phyloP scores from a whole-genome alignment of 805 yeast genomes.

The Cyberlindnera galapagoensis region DNA sequence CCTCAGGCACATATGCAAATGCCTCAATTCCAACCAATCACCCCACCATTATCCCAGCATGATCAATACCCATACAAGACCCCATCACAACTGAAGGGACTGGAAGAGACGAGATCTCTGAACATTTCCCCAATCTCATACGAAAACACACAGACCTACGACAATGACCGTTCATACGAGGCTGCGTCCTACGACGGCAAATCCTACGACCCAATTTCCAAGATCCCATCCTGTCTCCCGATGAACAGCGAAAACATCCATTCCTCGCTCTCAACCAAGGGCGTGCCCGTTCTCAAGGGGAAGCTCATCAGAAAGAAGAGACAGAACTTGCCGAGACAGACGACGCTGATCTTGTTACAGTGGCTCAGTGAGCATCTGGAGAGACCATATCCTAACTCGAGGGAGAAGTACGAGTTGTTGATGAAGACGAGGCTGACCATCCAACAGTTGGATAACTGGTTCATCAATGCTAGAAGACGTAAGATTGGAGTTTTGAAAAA shows the following conservation, averaged over 20 bases:
- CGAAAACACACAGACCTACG: too few species aligned
- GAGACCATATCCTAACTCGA: conserved; percentile 79
- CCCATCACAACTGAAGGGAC: too few species aligned
- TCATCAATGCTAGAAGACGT: conserved; percentile 79
- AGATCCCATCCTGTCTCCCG: conserved; percentile 2
- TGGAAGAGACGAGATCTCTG: conserved; percentile 14
- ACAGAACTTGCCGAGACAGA: conserved; percentile 73
- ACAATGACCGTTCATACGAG: too few species aligned
- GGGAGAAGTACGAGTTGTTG: conserved; percentile 66
- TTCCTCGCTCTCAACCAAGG: too few species aligned
- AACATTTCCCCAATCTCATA: conserved; percentile 5
- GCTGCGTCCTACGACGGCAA: not conserved
- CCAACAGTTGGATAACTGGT: conserved; percentile 82
- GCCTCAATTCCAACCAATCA: too few species aligned
- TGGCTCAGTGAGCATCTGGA: conserved; percentile 73
- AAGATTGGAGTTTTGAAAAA: conserved; percentile 36
- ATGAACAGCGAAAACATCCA: conserved; percentile 3
- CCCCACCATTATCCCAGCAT: too few species aligned
- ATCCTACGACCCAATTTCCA: not conserved
- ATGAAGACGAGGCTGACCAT: conserved; percentile 68
- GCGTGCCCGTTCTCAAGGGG: too few species aligned
- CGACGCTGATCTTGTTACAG: conserved; percentile 58
- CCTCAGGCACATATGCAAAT: conserved; percentile 1
- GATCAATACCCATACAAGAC: too few species aligned
- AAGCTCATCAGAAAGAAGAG: conserved; percentile 51